A percentile compares a stretch with the other conserved stretches of the same genome.
phyloP scores from a whole-genome alignment of 2,329 filamentous ascomycete genomes.

The Cadophora malorum region DNA sequence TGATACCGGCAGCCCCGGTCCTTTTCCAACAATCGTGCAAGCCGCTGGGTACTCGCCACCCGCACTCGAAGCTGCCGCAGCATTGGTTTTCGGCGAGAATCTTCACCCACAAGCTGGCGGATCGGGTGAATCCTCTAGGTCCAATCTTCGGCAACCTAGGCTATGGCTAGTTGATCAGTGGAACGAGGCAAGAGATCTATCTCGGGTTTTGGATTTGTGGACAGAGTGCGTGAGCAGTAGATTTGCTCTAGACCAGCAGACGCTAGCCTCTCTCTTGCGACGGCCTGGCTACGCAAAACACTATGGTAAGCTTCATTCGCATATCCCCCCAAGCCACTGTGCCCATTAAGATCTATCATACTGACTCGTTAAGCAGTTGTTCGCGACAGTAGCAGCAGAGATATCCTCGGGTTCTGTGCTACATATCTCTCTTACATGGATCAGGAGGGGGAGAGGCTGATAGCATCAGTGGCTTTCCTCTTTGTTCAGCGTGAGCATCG shows the following conservation, averaged over 20 bases:
- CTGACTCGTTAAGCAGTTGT: constrained; percentile 47
- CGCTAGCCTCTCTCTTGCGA: constrained; percentile 55
- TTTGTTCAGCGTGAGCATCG: constrained; percentile 57
- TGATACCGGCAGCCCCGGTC: constrained; percentile 48
- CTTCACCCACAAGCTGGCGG: constrained; percentile 10
- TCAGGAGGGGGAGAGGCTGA: constrained; percentile 56
- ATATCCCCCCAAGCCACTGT: not conserved
- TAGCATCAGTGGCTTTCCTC: constrained; percentile 62
- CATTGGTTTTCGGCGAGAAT: constrained; percentile 58
- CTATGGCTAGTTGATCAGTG: constrained; percentile 44
- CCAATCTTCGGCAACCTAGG: constrained; percentile 26
- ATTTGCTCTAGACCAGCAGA: constrained; percentile 53
- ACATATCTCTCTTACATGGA: constrained; percentile 65
- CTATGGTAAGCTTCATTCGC: constrained; percentile 44
- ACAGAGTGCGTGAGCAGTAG: constrained; percentile 39
- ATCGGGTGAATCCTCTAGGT: not conserved
- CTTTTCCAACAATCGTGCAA: constrained; percentile 60
- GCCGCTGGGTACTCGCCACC: constrained; percentile 54
- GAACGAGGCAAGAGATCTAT: constrained; percentile 41
- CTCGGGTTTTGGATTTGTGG: constrained; percentile 41
- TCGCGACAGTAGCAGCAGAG: constrained; percentile 51
- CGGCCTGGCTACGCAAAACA: constrained; percentile 64
- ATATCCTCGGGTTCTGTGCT: constrained; percentile 63
- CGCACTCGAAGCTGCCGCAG: constrained; percentile 58
- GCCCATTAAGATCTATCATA: not conserved